Base-by-base conservation (phyloP, 129 eudicot genomes). In the Oenanthe sinensis region DNA sequence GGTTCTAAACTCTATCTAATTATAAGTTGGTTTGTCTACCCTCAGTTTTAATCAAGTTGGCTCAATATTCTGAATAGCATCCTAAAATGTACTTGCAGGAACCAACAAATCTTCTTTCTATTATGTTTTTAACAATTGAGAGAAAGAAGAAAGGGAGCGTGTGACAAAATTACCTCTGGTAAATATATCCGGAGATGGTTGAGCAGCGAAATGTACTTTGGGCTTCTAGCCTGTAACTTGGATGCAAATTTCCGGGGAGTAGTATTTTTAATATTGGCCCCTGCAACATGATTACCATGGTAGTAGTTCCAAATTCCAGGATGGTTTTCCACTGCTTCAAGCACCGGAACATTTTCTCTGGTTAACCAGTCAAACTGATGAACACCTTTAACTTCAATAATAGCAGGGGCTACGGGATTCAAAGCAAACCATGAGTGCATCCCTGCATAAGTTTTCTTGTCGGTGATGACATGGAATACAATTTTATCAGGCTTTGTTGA, bases 301-400 rank as follows among this genome's bases (percentile, higher is more conserved):
- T 90, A 96, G 81, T 96, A 92, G 65, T 87, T 86, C 60, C 96
- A 85, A 24, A 96, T 89, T 46, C 83, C 92, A 68, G 81, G 58
- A 84, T 96, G 99, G 83, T 77, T 96, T 84, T 96, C 99, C 76
- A 96, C 90, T 54, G 97, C 97, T 86, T 96, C 97, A 80, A 92
- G 99, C 84, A 96, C 97, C 3, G 99, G 99, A 71, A 96, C 96
- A 83, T 96, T 92, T 83, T 96, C 97, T 82, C 97, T 85, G 75
- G 99, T 96, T 82, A 96, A 86, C 97, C 99, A 92, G 74, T 96
- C 99, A 90, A 96, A 96, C 86, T 96, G 97, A 87, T 96, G 97
- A 78, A 96, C 91, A 82, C 99, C 99, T 89, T 92, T 96, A 43
- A 96, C 99, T 83, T 96, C 99, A 86, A 92, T 85, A 73, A 89